Evolutionary conservation across 352 stramenopile genomes (phyloP).

Genomic region (Poterioochromonas sp.): DNA sequence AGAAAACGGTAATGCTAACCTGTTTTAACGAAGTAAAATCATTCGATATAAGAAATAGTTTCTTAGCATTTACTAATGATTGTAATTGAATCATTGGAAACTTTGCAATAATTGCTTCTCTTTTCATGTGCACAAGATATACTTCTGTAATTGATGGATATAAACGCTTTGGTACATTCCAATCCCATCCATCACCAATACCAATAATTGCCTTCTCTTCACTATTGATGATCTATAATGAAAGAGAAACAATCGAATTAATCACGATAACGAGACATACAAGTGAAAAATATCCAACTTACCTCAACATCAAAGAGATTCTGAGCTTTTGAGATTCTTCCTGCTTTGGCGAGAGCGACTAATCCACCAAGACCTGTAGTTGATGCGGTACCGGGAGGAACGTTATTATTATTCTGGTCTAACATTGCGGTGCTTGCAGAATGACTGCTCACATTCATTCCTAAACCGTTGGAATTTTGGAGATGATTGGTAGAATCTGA

Average conservation of each 20-base stretch:
- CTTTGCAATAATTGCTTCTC: not conserved
- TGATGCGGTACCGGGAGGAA: not conserved
- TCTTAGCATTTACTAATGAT: too few relatives aligned
- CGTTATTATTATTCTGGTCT: too few relatives aligned
- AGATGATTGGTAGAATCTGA: too few relatives aligned
- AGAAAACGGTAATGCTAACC: not conserved
- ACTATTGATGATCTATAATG: not conserved
- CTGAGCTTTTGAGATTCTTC: not conserved
- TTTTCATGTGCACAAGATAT: not conserved
- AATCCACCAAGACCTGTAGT: not conserved
- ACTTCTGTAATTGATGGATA: conserved; percentile 6
- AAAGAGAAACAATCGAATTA: not conserved
- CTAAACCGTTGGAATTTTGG: too few relatives aligned
- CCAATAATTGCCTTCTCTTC: conserved; percentile 21
- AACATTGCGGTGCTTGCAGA: too few relatives aligned
- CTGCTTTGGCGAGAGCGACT: not conserved
- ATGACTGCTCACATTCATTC: too few relatives aligned
- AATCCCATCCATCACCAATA: conserved; percentile 21
- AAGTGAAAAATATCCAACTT: not conserved
- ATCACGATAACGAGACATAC: not conserved
- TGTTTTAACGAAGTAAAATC: too few relatives aligned
- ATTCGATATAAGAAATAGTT: too few relatives aligned
- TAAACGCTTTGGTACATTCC: not conserved
- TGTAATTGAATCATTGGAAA: too few relatives aligned
- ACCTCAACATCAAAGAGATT: conserved; percentile 20